Conservation (phyloP, 2,329 filamentous ascomycete species). For the Botrytis sinoallii region DNA sequence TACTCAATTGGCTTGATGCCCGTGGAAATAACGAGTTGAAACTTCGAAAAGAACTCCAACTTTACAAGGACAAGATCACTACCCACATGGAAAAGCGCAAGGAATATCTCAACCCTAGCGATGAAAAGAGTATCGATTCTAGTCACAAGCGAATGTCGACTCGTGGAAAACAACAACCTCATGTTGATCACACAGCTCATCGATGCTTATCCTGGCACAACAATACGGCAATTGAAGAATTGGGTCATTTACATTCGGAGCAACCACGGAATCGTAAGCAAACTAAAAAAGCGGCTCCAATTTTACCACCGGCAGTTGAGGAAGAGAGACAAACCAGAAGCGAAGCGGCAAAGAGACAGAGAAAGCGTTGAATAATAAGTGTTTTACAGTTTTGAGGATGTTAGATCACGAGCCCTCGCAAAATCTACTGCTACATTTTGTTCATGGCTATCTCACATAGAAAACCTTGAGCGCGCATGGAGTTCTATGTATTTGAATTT, state of each 20-base stretch:
- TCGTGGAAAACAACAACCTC: slow-evolving; percentile 51
- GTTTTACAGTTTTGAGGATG: background rate
- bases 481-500: background rate
- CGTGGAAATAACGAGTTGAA: slow-evolving; percentile 83
- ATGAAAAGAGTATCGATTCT: slow-evolving; percentile 47
- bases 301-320: slow-evolving; percentile 23
- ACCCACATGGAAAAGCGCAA: slow-evolving; percentile 78
- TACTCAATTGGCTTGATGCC: slow-evolving; percentile 85
- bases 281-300: slow-evolving; percentile 32
- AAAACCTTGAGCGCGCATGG: background rate
- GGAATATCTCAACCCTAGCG: slow-evolving; percentile 60
- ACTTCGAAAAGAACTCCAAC: slow-evolving; percentile 79
- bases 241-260: slow-evolving; percentile 60
- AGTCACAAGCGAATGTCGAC: slow-evolving; percentile 55
- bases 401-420: background rate
- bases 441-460: background rate
- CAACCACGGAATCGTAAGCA: slow-evolving; percentile 46
- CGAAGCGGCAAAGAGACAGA: slow-evolving; percentile 33
- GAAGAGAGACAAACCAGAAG: slow-evolving; percentile 43
- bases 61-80: slow-evolving; percentile 72
- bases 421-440: background rate
- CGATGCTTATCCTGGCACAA: slow-evolving; percentile 67
- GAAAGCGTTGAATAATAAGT: slow-evolving; percentile 7
- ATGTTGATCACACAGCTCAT: slow-evolving; percentile 50
- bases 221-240: slow-evolving; percentile 53